Evolutionary conservation across 805 yeast species (phyloP).

Genomic region (Kazachstania kunashirensis): DNA sequence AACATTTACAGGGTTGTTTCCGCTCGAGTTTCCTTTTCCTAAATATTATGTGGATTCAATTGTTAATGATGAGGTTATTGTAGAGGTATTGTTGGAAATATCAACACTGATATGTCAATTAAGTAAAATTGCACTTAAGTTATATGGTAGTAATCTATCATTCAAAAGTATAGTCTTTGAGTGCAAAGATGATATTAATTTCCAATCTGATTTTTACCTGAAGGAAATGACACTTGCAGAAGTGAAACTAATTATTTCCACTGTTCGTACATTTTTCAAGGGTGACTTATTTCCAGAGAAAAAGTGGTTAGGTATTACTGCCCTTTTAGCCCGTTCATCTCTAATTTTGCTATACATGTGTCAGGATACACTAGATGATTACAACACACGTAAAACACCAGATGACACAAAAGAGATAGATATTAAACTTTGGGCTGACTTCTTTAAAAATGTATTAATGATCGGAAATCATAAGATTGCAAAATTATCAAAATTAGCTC

Average conservation of each 20-base stretch:
- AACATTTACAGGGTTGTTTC: slow-evolving; percentile 61
- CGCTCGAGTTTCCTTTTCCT: slow-evolving; percentile 52
- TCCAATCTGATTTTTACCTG: slow-evolving; percentile 34
- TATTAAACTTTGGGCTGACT: slow-evolving; percentile 58
- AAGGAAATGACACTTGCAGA: slow-evolving; percentile 36
- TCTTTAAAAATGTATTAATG: slow-evolving; percentile 45
- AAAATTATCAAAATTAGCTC: slow-evolving; percentile 58
- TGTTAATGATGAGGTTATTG: slow-evolving; percentile 57
- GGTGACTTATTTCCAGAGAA: slow-evolving; percentile 54
- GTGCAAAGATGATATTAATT: slow-evolving; percentile 32
- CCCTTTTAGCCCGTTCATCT: slow-evolving; percentile 47
- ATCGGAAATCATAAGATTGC: slow-evolving; percentile 60
- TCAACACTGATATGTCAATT: slow-evolving; percentile 50
- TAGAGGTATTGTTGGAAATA: slow-evolving; percentile 64
- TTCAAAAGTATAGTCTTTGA: slow-evolving; percentile 33
- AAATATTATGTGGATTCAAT: slow-evolving; percentile 63
- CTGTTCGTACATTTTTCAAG: slow-evolving; percentile 42
- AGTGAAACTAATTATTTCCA: slow-evolving; percentile 34
- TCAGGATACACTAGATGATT: slow-evolving; percentile 38
- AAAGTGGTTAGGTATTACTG: slow-evolving; percentile 65
- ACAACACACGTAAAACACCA: slow-evolving; percentile 42
- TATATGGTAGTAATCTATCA: slow-evolving; percentile 37
- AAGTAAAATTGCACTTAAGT: slow-evolving; percentile 39
- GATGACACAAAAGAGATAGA: slow-evolving; percentile 3
- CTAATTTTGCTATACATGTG: slow-evolving; percentile 45